Conservation (phyloP, 2,329 filamentous ascomycete genomes). For the Colletotrichum nymphaeae region DNA sequence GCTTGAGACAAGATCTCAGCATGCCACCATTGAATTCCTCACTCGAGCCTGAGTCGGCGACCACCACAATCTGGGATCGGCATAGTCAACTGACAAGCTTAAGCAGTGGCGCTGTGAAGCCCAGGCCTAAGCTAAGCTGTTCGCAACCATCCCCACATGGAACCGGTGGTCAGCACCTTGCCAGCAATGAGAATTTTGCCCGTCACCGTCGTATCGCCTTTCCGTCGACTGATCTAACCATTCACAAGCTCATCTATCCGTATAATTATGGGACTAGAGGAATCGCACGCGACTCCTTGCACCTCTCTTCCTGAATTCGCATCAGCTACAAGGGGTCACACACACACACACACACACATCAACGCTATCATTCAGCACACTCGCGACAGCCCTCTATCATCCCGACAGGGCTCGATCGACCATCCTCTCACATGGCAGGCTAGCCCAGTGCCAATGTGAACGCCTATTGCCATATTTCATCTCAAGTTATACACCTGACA, state of each 20-base stretch:
- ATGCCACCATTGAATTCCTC: neutral
- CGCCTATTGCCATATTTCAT: neutral
- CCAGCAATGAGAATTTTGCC: no score
- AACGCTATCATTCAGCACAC: neutral
- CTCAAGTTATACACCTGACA: neutral
- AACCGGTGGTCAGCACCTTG: neutral
- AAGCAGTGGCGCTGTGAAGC: constrained; percentile 1
- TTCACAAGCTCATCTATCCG: no score
- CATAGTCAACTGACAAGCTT: constrained; percentile 12
- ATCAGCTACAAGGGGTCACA: neutral
- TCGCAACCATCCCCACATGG: neutral
- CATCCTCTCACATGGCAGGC: neutral
- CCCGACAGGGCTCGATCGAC: neutral
- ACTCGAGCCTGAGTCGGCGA: neutral
- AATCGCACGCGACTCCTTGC: no score
- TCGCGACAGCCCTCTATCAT: neutral
- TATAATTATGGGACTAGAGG: no score
- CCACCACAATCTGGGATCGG: neutral
- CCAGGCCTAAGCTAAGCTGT: constrained; percentile 6
- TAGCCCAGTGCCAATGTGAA: neutral
- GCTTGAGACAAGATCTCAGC: neutral
- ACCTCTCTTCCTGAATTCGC: neutral
- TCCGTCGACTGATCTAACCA: neutral
- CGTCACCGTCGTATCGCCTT: neutral
- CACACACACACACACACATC: neutral